These are phyloP conservation scores for Calonectria hongkongensis DNA, from an alignment of 2,329 filamentous ascomycete genomes.

Conservation along the genomic window DNA sequence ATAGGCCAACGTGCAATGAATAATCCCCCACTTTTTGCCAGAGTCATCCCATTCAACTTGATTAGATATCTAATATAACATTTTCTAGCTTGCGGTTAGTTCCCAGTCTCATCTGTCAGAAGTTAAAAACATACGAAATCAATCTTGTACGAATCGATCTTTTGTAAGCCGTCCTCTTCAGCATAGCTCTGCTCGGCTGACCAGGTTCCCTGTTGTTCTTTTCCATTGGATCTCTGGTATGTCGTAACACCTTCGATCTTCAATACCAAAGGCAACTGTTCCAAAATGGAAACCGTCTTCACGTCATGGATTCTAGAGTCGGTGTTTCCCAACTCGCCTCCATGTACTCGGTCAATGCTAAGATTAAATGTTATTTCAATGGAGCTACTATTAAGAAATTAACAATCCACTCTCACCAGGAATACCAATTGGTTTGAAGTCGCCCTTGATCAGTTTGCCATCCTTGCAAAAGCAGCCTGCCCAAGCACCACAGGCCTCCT, in stretches of 20 bases:
- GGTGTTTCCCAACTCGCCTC: neutral
- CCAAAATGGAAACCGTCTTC: neutral
- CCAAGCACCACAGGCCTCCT: neutral
- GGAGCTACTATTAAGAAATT: neutral
- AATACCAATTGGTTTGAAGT: neutral
- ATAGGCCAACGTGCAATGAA: too few species aligned
- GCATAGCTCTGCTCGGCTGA: neutral
- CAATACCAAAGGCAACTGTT: neutral
- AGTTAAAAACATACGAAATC: neutral
- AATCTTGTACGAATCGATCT: neutral
- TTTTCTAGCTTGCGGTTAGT: neutral
- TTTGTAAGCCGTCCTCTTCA: neutral
- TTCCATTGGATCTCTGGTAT: neutral
- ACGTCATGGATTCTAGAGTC: neutral
- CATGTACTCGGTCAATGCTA: neutral
- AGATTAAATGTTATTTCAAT: neutral
- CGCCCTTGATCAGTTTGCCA: neutral
- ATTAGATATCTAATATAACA: neutral
- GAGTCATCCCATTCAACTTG: too few species aligned
- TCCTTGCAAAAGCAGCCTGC: neutral
- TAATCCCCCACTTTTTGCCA: too few species aligned
- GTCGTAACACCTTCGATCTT: neutral
- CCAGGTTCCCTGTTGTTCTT: neutral
- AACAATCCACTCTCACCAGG: neutral
- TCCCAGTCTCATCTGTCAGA: neutral